Percentiles rank a stretch among this genome's conserved stretches.
Conservation (phyloP, 441 rosid species). For the Populus trichocarpa region DNA sequence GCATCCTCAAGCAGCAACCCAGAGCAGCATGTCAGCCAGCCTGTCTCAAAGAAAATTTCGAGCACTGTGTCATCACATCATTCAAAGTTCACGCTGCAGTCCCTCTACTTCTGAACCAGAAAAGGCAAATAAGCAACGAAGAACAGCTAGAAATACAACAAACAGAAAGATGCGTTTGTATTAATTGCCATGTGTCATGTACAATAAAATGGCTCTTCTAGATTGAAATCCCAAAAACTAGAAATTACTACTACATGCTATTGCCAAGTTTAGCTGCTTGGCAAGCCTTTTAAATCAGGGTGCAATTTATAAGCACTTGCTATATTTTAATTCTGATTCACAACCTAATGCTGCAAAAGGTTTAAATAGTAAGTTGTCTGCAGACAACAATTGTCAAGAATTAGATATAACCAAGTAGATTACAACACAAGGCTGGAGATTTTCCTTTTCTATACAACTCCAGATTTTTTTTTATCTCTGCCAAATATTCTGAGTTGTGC, state of each 20-base stretch:
- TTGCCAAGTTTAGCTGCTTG: not conserved
- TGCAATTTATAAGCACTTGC: not conserved
- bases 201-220: not conserved
- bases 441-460: not conserved
- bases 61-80: not conserved
- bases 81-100: not conserved
- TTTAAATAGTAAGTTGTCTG: not conserved
- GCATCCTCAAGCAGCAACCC: not conserved
- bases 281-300: not conserved
- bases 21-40: no score
- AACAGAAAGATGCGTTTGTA: not conserved
- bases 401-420: not conserved
- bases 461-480: not conserved
- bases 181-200: not conserved
- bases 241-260: not conserved
- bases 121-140: not conserved
- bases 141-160: no score
- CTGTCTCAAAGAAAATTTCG: not conserved
- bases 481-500: not conserved
- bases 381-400: no score
- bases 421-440: not conserved
- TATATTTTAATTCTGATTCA: not conserved
- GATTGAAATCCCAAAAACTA: not conserved
- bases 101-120: not conserved
- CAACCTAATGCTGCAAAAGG: not conserved